A percentile compares a stretch with the other conserved stretches of the same genome.
Conservation (phyloP, 768 basidiomycete species). For the Trichaptum fuscoviolaceum region DNA sequence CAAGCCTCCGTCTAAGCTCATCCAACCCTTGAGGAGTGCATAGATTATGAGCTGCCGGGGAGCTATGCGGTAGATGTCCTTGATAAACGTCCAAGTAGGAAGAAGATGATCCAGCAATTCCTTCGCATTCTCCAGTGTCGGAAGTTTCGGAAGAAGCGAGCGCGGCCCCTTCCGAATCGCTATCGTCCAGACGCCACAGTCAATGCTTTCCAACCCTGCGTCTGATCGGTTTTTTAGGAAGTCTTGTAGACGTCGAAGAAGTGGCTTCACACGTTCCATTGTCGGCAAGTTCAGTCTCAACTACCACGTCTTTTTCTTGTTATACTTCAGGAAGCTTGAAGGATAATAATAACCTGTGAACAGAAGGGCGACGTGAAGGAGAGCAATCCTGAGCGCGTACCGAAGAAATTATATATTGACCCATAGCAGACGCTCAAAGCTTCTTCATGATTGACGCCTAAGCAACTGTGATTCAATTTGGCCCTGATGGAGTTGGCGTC, state of each 20-base stretch:
- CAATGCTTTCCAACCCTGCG: background rate
- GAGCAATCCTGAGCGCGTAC: no score
- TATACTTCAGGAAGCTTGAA: background rate
- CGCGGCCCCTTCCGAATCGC: background rate
- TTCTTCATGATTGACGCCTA: no score
- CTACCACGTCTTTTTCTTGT: background rate
- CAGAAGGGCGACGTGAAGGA: no score
- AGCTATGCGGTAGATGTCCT: background rate
- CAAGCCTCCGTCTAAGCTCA: background rate
- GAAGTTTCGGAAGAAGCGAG: background rate
- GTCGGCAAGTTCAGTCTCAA: background rate
- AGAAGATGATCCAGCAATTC: background rate
- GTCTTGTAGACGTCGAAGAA: background rate
- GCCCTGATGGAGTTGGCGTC: no score
- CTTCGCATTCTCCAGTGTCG: background rate
- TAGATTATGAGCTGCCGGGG: background rate
- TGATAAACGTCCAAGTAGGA: background rate
- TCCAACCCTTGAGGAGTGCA: background rate
- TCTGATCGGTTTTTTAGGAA: background rate
- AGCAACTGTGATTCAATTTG: no score
- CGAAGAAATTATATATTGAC: no score
- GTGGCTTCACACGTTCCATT: background rate
- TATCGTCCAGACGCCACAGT: background rate
- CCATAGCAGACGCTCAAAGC: no score
- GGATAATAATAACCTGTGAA: no score